Conservation (phyloP, 257 asterid genomes). For the Jasminum sambac region DNA sequence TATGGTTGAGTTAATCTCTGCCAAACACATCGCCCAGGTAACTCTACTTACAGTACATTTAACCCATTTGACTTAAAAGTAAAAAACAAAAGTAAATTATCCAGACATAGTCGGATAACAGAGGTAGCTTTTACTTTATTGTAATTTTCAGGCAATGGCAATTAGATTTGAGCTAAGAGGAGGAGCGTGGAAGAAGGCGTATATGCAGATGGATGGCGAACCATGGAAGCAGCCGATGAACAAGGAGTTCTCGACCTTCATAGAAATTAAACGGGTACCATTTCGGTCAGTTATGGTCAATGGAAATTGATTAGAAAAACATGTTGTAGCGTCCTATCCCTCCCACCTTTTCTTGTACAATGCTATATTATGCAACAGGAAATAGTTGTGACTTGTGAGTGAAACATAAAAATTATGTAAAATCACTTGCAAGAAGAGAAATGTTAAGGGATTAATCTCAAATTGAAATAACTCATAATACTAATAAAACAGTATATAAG, state of each 20-base stretch:
- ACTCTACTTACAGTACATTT: slow-evolving; percentile 14
- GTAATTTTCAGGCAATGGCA: slow-evolving; percentile 61
- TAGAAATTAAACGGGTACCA: slow-evolving; percentile 67
- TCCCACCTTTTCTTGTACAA: background rate
- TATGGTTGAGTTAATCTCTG: slow-evolving; percentile 81
- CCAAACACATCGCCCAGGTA: slow-evolving; percentile 96
- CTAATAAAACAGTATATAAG: too few relatives aligned
- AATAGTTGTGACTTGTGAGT: too few relatives aligned
- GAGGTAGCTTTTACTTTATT: background rate
- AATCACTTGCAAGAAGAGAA: too few relatives aligned
- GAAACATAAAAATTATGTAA: too few relatives aligned
- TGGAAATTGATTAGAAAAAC: slow-evolving; percentile 41
- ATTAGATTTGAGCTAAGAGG: slow-evolving; percentile 87
- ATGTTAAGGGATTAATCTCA: too few relatives aligned
- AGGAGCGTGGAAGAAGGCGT: slow-evolving; percentile 88
- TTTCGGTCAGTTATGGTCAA: slow-evolving; percentile 67
- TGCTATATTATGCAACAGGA: background rate
- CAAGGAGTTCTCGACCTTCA: slow-evolving; percentile 66
- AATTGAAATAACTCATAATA: too few relatives aligned
- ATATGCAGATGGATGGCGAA: slow-evolving; percentile 93
- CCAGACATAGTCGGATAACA: background rate
- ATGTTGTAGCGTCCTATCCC: background rate
- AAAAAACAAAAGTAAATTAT: background rate
- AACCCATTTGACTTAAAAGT: background rate
- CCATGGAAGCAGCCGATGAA: slow-evolving; percentile 90